Evolutionary conservation across 1,139 yeast species (phyloP).

Genomic region (Pichia sp.): DNA sequence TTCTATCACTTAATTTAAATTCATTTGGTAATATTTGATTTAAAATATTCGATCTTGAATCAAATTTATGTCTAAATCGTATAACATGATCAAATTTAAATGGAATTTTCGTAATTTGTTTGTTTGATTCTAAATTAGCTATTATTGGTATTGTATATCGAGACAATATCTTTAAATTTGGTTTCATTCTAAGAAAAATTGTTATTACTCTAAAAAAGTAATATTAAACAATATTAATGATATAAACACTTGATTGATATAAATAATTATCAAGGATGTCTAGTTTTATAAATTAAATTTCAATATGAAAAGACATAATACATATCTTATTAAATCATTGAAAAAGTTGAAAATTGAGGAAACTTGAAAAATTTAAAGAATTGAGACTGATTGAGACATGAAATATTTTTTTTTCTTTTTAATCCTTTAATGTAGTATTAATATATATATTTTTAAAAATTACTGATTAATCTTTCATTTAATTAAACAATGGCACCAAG

Average conservation of each 20-base stretch:
- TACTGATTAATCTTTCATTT: too few species aligned
- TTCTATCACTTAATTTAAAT: conserved; percentile 15
- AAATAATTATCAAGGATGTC: too few species aligned
- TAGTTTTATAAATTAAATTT: too few species aligned
- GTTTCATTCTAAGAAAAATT: neutral
- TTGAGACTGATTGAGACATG: too few species aligned
- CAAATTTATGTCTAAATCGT: conserved; percentile 19
- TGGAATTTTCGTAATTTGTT: conserved; percentile 4
- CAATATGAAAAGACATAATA: too few species aligned
- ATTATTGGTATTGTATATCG: conserved; percentile 2
- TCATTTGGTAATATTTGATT: conserved; percentile 19
- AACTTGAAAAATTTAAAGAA: too few species aligned
- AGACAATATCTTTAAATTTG: neutral
- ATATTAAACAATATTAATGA: conserved; percentile 1
- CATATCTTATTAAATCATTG: too few species aligned
- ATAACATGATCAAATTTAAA: conserved; percentile 15
- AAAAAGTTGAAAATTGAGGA: too few species aligned
- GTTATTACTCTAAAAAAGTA: neutral
- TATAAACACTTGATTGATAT: too few species aligned
- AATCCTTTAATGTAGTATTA: too few species aligned
- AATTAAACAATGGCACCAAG: neutral
- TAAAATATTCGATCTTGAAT: conserved; percentile 19
- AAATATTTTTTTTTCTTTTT: too few species aligned
- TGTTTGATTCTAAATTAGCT: conserved; percentile 3
- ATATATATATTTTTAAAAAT: too few species aligned